phyloP scores from a whole-genome alignment of 768 basidiomycete species.

The Rhodotorula diobovata region DNA sequence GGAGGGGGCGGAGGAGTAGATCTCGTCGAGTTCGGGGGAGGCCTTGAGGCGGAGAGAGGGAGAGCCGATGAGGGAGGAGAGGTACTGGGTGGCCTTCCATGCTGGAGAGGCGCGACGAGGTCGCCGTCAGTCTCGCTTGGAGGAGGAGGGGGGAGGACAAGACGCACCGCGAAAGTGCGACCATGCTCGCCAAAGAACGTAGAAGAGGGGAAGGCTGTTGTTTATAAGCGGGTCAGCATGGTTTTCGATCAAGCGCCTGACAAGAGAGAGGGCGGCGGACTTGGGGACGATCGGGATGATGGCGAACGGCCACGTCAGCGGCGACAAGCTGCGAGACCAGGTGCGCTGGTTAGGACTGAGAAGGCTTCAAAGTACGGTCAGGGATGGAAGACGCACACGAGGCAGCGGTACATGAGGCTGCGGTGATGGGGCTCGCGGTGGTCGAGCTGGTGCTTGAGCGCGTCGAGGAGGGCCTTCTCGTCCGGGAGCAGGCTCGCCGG shows the following conservation, averaged over 20 bases:
- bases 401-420: constrained; percentile 11
- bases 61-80: constrained; percentile 43
- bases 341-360: not conserved
- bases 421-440: constrained; percentile 30
- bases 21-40: constrained; percentile 38
- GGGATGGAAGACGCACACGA: constrained; percentile 10
- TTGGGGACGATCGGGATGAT: constrained; percentile 49
- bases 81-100: constrained; percentile 46
- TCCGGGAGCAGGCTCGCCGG: constrained; percentile 7
- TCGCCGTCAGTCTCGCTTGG: too few species aligned
- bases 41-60: constrained; percentile 32
- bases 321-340: constrained; percentile 26
- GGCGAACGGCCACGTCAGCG: constrained; percentile 48
- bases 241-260: too few species aligned
- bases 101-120: constrained; percentile 25
- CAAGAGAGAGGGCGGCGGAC: constrained; percentile 13
- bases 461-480: not conserved
- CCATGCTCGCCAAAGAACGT: constrained; percentile 50
- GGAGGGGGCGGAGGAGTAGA: constrained; percentile 36
- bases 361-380: not conserved
- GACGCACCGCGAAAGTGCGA: constrained; percentile 42
- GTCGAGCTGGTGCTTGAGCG: constrained; percentile 14
- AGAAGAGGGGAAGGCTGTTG: constrained; percentile 45
- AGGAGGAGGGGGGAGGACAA: too few species aligned
- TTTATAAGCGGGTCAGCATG: not conserved